Percentiles rank a stretch among this genome's conserved stretches.
phyloP scores from a whole-genome alignment of 2,329 filamentous ascomycete genomes.

The Parasarocladium wereldwijsianum region DNA sequence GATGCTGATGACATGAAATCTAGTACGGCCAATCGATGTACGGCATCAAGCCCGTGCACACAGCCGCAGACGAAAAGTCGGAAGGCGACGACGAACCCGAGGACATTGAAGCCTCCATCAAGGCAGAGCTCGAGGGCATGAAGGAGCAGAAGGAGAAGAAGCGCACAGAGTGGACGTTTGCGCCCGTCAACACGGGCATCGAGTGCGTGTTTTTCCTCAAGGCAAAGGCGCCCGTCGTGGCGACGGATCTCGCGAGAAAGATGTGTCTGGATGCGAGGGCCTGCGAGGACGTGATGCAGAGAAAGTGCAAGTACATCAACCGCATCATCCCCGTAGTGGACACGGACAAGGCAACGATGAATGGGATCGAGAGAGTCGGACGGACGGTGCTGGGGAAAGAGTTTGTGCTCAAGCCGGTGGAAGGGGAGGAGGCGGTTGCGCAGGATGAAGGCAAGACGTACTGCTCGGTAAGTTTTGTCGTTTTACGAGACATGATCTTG shows the following conservation, averaged over 20 bases:
- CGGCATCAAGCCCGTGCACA: slow-evolving; percentile 23
- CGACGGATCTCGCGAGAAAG: slow-evolving; percentile 34
- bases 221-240: slow-evolving; percentile 38
- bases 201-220: slow-evolving; percentile 51
- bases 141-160: slow-evolving; percentile 26
- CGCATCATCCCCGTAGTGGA: slow-evolving; percentile 35
- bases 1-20: background rate
- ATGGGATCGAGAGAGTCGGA: slow-evolving; percentile 51
- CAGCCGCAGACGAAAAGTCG: slow-evolving; percentile 16
- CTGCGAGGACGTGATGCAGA: slow-evolving; percentile 23
- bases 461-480: slow-evolving; percentile 25
- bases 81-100: slow-evolving; percentile 23
- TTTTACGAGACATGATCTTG: background rate
- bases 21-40: slow-evolving; percentile 54
- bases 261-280: slow-evolving; percentile 40
- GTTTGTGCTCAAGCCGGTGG: slow-evolving; percentile 35
- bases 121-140: slow-evolving; percentile 54
- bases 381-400: slow-evolving; percentile 45
- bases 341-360: slow-evolving; percentile 51
- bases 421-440: slow-evolving; percentile 8
- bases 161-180: slow-evolving; percentile 32
- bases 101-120: slow-evolving; percentile 55
- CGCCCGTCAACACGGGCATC: slow-evolving; percentile 37
- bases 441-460: slow-evolving; percentile 8
- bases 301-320: slow-evolving; percentile 44